These are phyloP conservation scores for Leucogyrophana mollusca DNA, from an alignment of 768 basidiomycete species.

Conservation along the genomic window DNA sequence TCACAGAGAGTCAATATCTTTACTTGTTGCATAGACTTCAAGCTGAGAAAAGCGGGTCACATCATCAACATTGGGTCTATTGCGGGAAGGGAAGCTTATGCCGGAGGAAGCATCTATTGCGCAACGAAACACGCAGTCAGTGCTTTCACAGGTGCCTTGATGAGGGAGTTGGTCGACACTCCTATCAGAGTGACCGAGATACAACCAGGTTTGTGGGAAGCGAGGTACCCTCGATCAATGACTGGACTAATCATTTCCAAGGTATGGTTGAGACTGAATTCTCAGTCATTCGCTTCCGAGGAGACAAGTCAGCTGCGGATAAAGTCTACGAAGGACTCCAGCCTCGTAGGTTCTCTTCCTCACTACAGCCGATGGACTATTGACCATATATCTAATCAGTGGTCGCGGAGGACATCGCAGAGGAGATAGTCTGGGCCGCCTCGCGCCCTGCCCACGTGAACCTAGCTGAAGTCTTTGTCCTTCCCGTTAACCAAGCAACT, in stretches of 20 bases:
- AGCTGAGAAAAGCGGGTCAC: conserved; percentile 73
- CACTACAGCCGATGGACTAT: conserved; percentile 2
- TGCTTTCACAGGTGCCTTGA: conserved; percentile 80
- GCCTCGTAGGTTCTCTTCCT: conserved; percentile 61
- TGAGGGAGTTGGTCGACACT: conserved; percentile 89
- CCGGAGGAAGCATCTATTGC: conserved; percentile 89
- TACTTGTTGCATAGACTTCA: conserved; percentile 58
- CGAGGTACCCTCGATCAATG: conserved; percentile 6
- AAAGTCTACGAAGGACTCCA: conserved; percentile 89
- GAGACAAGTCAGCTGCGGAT: conserved; percentile 78
- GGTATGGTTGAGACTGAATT: conserved; percentile 93
- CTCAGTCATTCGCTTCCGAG: conserved; percentile 86
- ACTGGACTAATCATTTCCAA: conserved; percentile 19
- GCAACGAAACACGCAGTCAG: conserved; percentile 87
- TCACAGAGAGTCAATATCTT: neutral
- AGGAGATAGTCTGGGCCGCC: conserved; percentile 98
- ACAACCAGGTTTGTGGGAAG: conserved; percentile 65
- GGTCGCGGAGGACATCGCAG: conserved; percentile 84
- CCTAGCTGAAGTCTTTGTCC: conserved; percentile 75
- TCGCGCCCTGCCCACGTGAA: conserved; percentile 91
- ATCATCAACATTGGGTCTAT: conserved; percentile 96
- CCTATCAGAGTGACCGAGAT: conserved; percentile 93
- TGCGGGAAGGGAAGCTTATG: conserved; percentile 85
- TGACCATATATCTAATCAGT: conserved; percentile 42
- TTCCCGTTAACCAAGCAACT: conserved; percentile 79